A percentile compares a stretch with the other conserved stretches of the same genome.
phyloP scores from a whole-genome alignment of 805 yeast species.

The Yarrowia yakushimensis region DNA sequence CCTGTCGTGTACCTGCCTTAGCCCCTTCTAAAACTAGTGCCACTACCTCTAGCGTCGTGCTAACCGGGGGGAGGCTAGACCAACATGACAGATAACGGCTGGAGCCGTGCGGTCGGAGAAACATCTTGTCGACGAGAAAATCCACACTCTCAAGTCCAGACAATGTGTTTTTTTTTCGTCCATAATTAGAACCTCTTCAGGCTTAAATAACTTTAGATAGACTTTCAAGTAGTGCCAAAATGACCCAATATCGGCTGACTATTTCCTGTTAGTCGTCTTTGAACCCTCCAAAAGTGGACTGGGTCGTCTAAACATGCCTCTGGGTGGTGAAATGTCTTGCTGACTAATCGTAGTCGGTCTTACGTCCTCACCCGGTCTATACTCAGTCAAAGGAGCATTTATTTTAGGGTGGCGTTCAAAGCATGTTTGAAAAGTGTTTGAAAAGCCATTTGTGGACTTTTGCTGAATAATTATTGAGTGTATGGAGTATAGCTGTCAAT shows the following conservation, averaged over 20 bases:
- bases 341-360: no score
- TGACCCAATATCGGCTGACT: background rate
- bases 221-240: background rate
- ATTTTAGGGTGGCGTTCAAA: background rate
- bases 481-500: no score
- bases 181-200: no score
- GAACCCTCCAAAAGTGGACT: background rate
- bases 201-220: background rate
- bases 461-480: no score
- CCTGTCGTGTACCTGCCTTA: slow-evolving; percentile 13
- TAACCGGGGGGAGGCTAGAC: background rate
- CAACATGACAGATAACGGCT: slow-evolving; percentile 12
- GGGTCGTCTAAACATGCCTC: background rate
- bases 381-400: no score
- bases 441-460: no score
- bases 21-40: background rate
- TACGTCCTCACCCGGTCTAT: no score
- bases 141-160: no score
- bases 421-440: background rate
- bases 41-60: background rate
- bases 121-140: no score
- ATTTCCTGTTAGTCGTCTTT: background rate
- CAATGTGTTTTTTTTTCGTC: no score
- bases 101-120: background rate
- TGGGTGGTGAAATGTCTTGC: no score